Evolutionary conservation across 805 yeast species (phyloP).

Genomic region (Lipomyces oligophaga): DNA sequence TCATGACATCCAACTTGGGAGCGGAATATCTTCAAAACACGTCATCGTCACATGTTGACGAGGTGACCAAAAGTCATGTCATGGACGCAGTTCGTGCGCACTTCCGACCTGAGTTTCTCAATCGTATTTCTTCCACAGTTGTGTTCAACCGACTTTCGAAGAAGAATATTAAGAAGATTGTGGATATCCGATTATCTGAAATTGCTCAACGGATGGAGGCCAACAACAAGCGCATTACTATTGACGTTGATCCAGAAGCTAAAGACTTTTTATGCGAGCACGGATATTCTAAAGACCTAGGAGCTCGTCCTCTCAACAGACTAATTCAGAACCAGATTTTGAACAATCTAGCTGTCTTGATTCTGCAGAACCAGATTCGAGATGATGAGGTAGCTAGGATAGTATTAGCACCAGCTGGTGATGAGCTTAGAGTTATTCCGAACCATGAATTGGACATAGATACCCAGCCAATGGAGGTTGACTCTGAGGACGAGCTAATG

Average conservation of each 20-base stretch:
- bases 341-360: slow-evolving; percentile 82
- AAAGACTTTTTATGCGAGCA: slow-evolving; percentile 74
- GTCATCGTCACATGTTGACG: slow-evolving; percentile 54
- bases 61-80: slow-evolving; percentile 68
- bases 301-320: slow-evolving; percentile 91
- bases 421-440: slow-evolving; percentile 75
- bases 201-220: slow-evolving; percentile 79
- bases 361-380: slow-evolving; percentile 77
- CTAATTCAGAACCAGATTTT: slow-evolving; percentile 84
- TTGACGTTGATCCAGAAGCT: slow-evolving; percentile 73
- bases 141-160: slow-evolving; percentile 89
- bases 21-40: slow-evolving; percentile 80
- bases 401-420: slow-evolving; percentile 45
- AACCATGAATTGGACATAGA: slow-evolving; percentile 61
- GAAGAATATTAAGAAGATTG: slow-evolving; percentile 89
- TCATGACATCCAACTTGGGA: slow-evolving; percentile 96
- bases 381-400: slow-evolving; percentile 86
- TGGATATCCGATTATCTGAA: slow-evolving; percentile 76
- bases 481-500: slow-evolving; percentile 28
- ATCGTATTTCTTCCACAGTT: slow-evolving; percentile 90
- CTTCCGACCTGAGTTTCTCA: slow-evolving; percentile 95
- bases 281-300: slow-evolving; percentile 90
- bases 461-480: slow-evolving; percentile 36
- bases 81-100: slow-evolving; percentile 80
- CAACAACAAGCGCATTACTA: slow-evolving; percentile 72